Evolutionary conservation across 2,329 filamentous ascomycete genomes (phyloP), one percentile per base, ranked within the genome.

Genomic region (Aureobasidium pullulans): DNA sequence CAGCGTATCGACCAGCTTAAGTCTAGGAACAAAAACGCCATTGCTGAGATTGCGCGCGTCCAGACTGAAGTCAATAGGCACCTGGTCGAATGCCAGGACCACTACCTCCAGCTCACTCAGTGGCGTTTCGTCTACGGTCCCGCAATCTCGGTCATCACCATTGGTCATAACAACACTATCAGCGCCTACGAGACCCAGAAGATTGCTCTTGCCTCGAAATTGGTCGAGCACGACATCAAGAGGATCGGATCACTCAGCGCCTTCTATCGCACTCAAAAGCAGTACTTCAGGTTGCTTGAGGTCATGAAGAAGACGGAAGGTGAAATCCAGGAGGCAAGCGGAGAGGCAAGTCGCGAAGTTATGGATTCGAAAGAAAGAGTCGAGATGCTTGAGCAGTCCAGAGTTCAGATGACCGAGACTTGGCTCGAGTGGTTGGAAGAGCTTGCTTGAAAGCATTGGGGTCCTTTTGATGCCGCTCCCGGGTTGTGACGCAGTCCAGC

Each of bases 371-470:
- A 19, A 9, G 16, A 2, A 5, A 34, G 52, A 28, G 7, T 44
- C 3, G 4, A 3, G 28, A 29, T 11, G 5, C 11, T 44, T n/a
- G 40, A 56, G 15, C 15, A 44, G 16, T 44, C n/a, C n/a, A 29
- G 52, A 1, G 3, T 28, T 1, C 15, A 10, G 3, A 29, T 43
- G 37, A 36, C 2, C 6, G 39, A 56, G 29, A 13, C n/a, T 6
- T 56, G 52, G 39, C 52, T 56, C 8, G 52, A 44, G 11, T 56
- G 29, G 39, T 36, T 44, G 39, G 29, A 36, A 7, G 52, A 56
- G 31, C 29, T 44, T 34, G 16, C 39, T 6, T 56, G 52, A 56
- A 44, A 7, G 39, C 11, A 10, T n/a, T 7, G 39, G n/a, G 6
- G 39, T 42, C n/a, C 39, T 42, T 42, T 42, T 42, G 13, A 4